Conservation (phyloP, 495 filamentous ascomycete species). For the Podospora didyma region DNA sequence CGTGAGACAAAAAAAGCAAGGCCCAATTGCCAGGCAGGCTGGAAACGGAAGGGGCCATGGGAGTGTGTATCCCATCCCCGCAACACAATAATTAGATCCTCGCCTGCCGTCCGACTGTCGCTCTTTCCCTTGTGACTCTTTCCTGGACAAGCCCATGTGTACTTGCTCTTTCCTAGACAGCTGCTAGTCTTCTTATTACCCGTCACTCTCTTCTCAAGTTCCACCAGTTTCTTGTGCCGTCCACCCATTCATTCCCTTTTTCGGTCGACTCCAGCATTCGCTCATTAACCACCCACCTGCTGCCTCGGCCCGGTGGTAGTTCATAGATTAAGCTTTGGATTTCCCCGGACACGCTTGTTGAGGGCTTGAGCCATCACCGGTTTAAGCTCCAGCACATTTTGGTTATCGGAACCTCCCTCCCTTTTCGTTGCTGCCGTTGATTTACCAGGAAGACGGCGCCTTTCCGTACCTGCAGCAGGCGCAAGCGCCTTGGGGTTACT, state of each 20-base stretch:
- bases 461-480: too few relatives aligned
- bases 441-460: too few relatives aligned
- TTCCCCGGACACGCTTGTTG: neutral
- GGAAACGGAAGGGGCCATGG: too few relatives aligned
- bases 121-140: neutral
- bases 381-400: too few relatives aligned
- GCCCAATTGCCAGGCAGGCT: neutral
- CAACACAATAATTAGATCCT: too few relatives aligned
- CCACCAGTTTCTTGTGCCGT: neutral
- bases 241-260: neutral
- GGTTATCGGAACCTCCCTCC: too few relatives aligned
- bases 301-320: neutral
- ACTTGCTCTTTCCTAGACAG: neutral
- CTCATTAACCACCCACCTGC: neutral
- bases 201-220: neutral
- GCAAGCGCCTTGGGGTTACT: neutral
- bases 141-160: neutral
- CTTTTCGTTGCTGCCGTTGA: too few relatives aligned
- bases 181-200: neutral
- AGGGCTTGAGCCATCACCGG: neutral
- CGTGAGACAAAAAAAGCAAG: neutral
- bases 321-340: neutral
- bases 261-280: neutral
- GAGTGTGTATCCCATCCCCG: too few relatives aligned
- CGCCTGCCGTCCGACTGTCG: too few relatives aligned